Evolutionary conservation across 2,329 filamentous ascomycete genomes (phyloP).

Genomic region (Allantophomopsis cytisporea): DNA sequence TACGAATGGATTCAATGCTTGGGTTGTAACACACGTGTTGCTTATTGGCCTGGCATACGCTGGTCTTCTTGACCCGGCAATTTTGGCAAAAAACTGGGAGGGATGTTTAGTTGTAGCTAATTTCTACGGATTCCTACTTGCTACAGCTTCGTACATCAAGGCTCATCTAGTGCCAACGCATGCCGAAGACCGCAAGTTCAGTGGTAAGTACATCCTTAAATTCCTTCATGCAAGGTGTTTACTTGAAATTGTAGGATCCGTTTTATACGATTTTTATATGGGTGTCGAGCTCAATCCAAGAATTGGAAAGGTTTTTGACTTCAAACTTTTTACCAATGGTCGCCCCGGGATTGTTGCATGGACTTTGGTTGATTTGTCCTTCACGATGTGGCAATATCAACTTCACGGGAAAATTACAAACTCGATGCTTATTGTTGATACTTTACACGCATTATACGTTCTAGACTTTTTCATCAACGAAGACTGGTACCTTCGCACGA

Average conservation of each 20-base stretch:
- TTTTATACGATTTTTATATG: slow-evolving; percentile 29
- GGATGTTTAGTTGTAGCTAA: slow-evolving; percentile 24
- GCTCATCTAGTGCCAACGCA: slow-evolving; percentile 24
- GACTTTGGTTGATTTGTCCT: slow-evolving; percentile 28
- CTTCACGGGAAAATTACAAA: slow-evolving; percentile 24
- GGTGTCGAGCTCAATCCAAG: slow-evolving; percentile 31
- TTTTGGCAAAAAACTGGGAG: slow-evolving; percentile 27
- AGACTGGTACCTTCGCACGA: slow-evolving; percentile 25
- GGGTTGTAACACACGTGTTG: slow-evolving; percentile 22
- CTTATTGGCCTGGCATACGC: slow-evolving; percentile 13
- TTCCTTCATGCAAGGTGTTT: not conserved
- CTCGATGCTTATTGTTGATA: slow-evolving; percentile 26
- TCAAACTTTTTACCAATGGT: slow-evolving; percentile 32
- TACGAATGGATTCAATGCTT: slow-evolving; percentile 27
- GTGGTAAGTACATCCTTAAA: slow-evolving; percentile 13
- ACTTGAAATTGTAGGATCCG: slow-evolving; percentile 16
- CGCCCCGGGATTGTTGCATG: slow-evolving; percentile 31
- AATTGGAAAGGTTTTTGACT: slow-evolving; percentile 26
- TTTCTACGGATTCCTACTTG: slow-evolving; percentile 19
- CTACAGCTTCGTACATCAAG: slow-evolving; percentile 22
- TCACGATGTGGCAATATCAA: slow-evolving; percentile 26
- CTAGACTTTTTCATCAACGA: slow-evolving; percentile 33
- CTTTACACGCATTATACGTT: slow-evolving; percentile 29
- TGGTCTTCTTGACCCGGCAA: slow-evolving; percentile 22
- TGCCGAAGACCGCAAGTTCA: slow-evolving; percentile 26